phyloP scores from a whole-genome alignment of 2,329 filamentous ascomycete species.

The Phialophora chinensis region DNA sequence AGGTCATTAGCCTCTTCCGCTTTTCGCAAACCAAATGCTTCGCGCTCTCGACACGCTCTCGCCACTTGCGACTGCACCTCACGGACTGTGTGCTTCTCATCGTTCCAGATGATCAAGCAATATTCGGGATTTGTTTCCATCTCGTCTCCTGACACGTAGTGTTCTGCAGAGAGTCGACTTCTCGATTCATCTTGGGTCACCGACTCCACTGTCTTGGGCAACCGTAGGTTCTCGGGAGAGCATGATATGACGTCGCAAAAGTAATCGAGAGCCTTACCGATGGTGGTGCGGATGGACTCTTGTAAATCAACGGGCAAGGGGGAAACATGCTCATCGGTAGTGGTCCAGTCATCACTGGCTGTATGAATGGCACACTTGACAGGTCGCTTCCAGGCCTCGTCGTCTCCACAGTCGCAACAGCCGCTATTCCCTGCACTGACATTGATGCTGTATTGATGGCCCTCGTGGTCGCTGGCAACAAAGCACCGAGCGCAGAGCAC shows the following conservation, averaged over 20 bases:
- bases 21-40: conserved; percentile 71
- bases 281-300: conserved; percentile 80
- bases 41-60: conserved; percentile 78
- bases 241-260: conserved; percentile 98
- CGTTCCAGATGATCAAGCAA: conserved; percentile 91
- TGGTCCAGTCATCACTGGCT: conserved; percentile 60
- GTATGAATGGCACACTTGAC: conserved; percentile 95
- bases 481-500: conserved; percentile 94
- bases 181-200: conserved; percentile 81
- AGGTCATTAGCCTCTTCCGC: conserved; percentile 89
- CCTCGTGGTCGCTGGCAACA: conserved; percentile 91
- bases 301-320: conserved; percentile 75
- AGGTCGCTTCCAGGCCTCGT: conserved; percentile 88
- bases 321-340: conserved; percentile 59
- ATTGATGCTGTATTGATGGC: conserved; percentile 86
- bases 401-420: conserved; percentile 96
- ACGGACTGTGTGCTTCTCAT: conserved; percentile 94
- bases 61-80: conserved; percentile 91
- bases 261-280: conserved; percentile 86
- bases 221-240: conserved; percentile 89
- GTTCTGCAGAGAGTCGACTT: conserved; percentile 76
- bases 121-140: conserved; percentile 73
- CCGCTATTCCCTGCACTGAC: conserved; percentile 90
- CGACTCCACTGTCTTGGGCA: conserved; percentile 80
- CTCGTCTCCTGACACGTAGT: conserved; percentile 70